Conservation (phyloP, 371 early-diverging fungal genomes). For the Mucor circinelloides region DNA sequence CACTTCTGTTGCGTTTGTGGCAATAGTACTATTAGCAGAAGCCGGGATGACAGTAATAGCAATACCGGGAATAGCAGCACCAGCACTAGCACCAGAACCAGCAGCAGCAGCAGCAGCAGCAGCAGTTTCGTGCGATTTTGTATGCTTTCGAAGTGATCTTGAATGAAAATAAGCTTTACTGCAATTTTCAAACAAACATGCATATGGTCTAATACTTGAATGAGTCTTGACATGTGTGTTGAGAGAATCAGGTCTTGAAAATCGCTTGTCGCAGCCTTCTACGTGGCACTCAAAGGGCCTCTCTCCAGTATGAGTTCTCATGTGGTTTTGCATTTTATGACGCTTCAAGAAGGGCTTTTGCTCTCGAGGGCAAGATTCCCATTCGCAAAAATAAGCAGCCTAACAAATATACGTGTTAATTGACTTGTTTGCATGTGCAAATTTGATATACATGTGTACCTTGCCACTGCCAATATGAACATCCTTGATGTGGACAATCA, state of each 20-base stretch:
- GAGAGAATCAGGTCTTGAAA: conserved; percentile 83
- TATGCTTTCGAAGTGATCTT: conserved; percentile 78
- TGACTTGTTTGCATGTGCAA: conserved; percentile 1
- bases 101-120: background rate
- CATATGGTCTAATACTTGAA: conserved; percentile 70
- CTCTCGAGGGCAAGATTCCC: conserved; percentile 71
- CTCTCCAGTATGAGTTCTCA: conserved; percentile 83
- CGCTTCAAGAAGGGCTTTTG: conserved; percentile 78
- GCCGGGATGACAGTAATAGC: background rate
- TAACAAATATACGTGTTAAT: conserved; percentile 33
- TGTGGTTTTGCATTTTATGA: conserved; percentile 83
- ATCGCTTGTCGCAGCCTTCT: conserved; percentile 72
- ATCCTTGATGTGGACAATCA: conserved; percentile 66
- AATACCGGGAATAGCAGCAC: background rate
- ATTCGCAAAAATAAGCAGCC: conserved; percentile 72
- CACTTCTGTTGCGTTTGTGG: background rate
- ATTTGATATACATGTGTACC: conserved; percentile 21
- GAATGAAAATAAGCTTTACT: conserved; percentile 82
- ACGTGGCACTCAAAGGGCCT: conserved; percentile 53
- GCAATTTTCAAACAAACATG: conserved; percentile 65
- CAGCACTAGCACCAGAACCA: background rate
- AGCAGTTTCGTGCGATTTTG: conserved; percentile 45
- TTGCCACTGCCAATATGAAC: conserved; percentile 70
- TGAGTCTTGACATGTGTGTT: conserved; percentile 88
- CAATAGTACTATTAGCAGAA: background rate